Evolutionary conservation across 768 basidiomycete genomes (phyloP), one percentile per base, ranked within the genome.

Genomic region (Lentinula sp.): DNA sequence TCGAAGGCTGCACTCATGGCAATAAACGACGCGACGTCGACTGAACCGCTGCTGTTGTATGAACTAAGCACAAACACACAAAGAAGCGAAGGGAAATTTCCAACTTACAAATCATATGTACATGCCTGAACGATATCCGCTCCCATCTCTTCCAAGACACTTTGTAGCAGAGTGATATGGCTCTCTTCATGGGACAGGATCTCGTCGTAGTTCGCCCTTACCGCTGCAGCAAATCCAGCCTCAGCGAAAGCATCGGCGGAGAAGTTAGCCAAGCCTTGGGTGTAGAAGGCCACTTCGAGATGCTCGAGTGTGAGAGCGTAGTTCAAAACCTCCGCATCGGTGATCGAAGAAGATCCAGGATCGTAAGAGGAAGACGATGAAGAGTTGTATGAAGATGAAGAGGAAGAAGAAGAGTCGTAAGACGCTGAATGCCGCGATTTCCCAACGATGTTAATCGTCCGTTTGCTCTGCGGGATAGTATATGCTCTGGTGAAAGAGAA

Each of bases 81-180:
- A 5, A n/a, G 10, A 18, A 35, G 5, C 4, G 18, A 37, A 48
- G 15, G 31, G n/a, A 53, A 4, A 16, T 11, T 34, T 11, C 4
- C 15, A 0, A 73, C 80, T 53, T 60, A 84, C 84, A 89, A 87
- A 52, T 66, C 65, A 70, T 90, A 90, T 16, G 76, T 70, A 75
- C 88, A 90, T 2, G 82, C 74, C 65, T 79, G 58, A 9, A 81
- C 75, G 10, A 82, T 78, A 34, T 67, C 62, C 1, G 62, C 69
- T 0, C 73, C 75, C 6, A 74, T 69, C 32, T 72, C 73, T 1
- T 80, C 78, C 11, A 80, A 71, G 23, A 76, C 76, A 5, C 80
- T 82, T 9, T 74, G 68, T 50, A 89, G 74, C 67, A 83, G 77
- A 7, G 75, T 67, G 63, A 85, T 83, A 70, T 90, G 88, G 8